A percentile compares a stretch with the other conserved stretches of the same genome.
phyloP scores from a whole-genome alignment of 2,329 filamentous ascomycete species.

The Talaromyces sp. region DNA sequence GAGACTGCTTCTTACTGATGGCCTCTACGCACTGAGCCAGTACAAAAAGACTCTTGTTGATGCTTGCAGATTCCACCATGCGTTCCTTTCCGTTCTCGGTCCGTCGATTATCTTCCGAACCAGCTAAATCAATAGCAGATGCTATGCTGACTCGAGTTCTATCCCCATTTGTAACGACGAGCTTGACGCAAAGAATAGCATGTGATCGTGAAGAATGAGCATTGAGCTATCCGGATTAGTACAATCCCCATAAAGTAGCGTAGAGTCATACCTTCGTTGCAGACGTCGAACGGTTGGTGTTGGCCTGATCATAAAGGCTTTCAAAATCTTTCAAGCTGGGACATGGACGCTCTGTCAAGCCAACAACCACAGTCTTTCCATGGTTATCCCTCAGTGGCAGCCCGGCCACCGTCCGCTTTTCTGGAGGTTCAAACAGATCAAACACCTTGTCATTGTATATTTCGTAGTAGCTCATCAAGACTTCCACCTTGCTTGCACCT shows the following conservation, averaged over 20 bases:
- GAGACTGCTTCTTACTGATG: constrained; percentile 69
- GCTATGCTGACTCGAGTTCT: constrained; percentile 73
- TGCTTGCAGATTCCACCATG: constrained; percentile 90
- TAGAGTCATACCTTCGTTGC: constrained; percentile 65
- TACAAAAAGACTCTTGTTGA: constrained; percentile 96
- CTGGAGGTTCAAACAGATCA: constrained; percentile 80
- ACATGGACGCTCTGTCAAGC: constrained; percentile 78
- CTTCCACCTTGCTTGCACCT: constrained; percentile 66
- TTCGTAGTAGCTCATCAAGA: constrained; percentile 86
- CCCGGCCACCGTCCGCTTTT: constrained; percentile 78
- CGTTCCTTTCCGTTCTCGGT: constrained; percentile 93
- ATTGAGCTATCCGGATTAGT: constrained; percentile 59
- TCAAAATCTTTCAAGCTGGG: constrained; percentile 87
- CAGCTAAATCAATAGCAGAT: constrained; percentile 90
- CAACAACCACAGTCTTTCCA: constrained; percentile 82
- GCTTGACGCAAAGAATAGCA: constrained; percentile 84
- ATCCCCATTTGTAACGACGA: constrained; percentile 70
- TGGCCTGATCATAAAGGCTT: constrained; percentile 82
- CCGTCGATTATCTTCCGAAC: constrained; percentile 89
- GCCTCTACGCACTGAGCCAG: constrained; percentile 93
- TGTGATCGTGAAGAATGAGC: constrained; percentile 87
- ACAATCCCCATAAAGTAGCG: not conserved
- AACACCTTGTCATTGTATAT: constrained; percentile 97
- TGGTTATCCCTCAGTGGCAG: constrained; percentile 80
- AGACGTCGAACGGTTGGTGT: constrained; percentile 83